Base-by-base conservation (phyloP, 2,329 filamentous ascomycete species). In the Calcarisporium arbuscula region DNA sequence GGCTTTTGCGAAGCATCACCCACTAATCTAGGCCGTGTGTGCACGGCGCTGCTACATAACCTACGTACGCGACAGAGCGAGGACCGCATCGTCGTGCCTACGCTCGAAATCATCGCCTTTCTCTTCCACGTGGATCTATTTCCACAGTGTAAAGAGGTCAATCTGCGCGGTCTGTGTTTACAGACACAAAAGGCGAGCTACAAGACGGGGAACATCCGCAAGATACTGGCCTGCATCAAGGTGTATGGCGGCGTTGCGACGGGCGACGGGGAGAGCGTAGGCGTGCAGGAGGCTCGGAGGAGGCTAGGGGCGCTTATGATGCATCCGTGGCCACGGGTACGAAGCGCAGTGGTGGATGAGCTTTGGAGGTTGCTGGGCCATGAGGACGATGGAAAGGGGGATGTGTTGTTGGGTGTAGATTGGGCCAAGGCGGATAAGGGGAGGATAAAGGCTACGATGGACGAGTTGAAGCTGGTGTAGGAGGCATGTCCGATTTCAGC, bases 301-400 rank as follows among this genome's bases (percentile, higher is more conserved):
- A 85, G 88, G 54, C 62, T 95, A 26, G 73, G 74, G 0, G 77
- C 73, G 16, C 75, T 95, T 65, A 64, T 95, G 43, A 60, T 77
- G 38, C 90, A 95, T 63, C 85, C 86, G 1, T 95, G 86, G 68
- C 87, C 89, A 6, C 74, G 75, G 49, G 78, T 94, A 46, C 62
- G 80, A 40, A 72, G 59, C 40, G 54, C 67, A 29, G 77, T 76
- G 12, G 68, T 77, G 5, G 78, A 82, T 46, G 74, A 77, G 56
- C 53, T 82, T 21, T 82, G 72, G 73, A 61, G 54, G 14, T 45
- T 72, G 36, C 44, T 61, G 19, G 52, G 51, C 7, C 52, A 53
- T 19, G 43, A 46, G 6, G 54, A 51, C 8, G 38, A 45, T 17
- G 15, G 47, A 14, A 47, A 55, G 36, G 52, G 48, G 11, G 47